Conservation (phyloP, 2,329 filamentous ascomycete genomes). For the Triangularia setosa region DNA sequence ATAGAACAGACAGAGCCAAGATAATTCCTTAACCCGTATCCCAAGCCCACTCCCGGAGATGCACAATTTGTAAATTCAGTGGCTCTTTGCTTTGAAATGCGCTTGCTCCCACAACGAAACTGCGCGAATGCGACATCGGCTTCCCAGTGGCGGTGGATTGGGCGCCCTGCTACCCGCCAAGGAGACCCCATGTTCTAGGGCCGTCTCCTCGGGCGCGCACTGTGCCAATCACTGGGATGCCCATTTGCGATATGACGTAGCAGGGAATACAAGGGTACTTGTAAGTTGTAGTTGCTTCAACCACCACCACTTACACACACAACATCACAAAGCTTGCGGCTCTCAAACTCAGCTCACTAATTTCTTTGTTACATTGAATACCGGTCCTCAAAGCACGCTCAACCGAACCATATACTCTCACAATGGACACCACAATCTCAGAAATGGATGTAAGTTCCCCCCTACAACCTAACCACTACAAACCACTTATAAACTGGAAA, state of each 20-base stretch:
- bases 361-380: background rate
- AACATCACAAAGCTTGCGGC: background rate
- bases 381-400: background rate
- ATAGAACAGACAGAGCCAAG: background rate
- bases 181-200: slow-evolving; percentile 8
- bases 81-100: slow-evolving; percentile 24
- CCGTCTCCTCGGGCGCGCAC: slow-evolving; percentile 3
- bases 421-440: background rate
- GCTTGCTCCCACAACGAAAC: background rate
- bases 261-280: background rate
- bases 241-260: slow-evolving; percentile 19
- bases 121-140: slow-evolving; percentile 23
- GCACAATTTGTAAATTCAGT: slow-evolving; percentile 12
- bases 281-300: background rate
- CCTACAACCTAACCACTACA: background rate
- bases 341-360: too few relatives aligned
- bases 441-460: background rate
- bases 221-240: slow-evolving; percentile 11
- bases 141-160: slow-evolving; percentile 20
- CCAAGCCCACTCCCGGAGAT: slow-evolving; percentile 15
- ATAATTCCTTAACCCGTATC: background rate
- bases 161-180: slow-evolving; percentile 9
- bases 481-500: background rate
- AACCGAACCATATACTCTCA: background rate
- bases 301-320: background rate